phyloP scores from a whole-genome alignment of 805 yeast species.

The Pichia kluyveri region DNA sequence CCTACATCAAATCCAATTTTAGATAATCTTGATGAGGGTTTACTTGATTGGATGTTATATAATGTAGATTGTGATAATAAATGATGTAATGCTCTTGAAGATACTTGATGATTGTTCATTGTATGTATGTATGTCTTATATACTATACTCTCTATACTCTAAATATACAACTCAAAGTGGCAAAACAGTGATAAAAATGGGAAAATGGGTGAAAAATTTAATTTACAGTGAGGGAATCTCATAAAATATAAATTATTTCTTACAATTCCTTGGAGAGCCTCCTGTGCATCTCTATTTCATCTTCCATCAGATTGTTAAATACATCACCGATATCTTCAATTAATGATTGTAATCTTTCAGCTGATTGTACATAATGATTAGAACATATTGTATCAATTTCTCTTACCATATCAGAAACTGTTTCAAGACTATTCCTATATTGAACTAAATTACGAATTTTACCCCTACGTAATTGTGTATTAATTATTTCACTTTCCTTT shows the following conservation, averaged over 20 bases:
- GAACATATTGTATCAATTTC: neutral
- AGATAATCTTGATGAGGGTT: neutral
- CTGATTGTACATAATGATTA: neutral
- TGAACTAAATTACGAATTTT: neutral
- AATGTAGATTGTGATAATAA: neutral
- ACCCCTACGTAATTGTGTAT: neutral
- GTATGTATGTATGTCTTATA: no score
- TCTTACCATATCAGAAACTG: neutral
- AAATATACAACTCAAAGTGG: no score
- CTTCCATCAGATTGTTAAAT: neutral
- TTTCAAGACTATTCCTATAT: neutral
- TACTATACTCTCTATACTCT: no score
- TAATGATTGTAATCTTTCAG: neutral
- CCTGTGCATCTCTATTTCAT: no score
- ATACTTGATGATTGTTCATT: neutral
- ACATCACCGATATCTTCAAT: neutral
- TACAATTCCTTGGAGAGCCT: no score
- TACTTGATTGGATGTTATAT: neutral
- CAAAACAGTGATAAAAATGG: no score
- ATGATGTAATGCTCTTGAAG: neutral
- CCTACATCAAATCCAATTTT: conserved; percentile 10
- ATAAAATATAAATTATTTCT: no score
- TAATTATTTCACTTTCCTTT: neutral
- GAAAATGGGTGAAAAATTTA: no score
- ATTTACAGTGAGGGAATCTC: no score